A percentile compares a stretch with the other conserved stretches of the same genome.
phyloP scores from a whole-genome alignment of 805 yeast genomes.

The Brettanomyces anomalus region DNA sequence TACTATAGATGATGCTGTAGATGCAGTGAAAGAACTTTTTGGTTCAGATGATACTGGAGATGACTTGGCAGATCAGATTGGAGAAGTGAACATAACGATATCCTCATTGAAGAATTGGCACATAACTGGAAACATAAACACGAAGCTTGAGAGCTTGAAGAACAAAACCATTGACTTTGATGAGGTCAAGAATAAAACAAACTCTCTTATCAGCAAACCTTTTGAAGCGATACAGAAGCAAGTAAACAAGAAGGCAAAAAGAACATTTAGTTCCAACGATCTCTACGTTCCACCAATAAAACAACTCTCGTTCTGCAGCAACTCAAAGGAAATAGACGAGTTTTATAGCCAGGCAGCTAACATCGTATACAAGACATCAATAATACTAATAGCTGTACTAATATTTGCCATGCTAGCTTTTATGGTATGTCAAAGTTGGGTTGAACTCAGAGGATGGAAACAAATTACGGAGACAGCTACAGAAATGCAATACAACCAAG shows the following conservation, averaged over 20 bases:
- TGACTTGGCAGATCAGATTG: slow-evolving; percentile 27
- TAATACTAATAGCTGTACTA: slow-evolving; percentile 31
- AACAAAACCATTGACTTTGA: slow-evolving; percentile 57
- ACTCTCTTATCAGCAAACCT: slow-evolving; percentile 46
- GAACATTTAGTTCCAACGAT: neutral
- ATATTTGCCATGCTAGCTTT: slow-evolving; percentile 30
- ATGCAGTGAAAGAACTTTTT: slow-evolving; percentile 47
- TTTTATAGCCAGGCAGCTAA: slow-evolving; percentile 27
- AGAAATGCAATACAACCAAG: too few relatives aligned
- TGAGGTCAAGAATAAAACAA: slow-evolving; percentile 51
- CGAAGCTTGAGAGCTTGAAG: slow-evolving; percentile 42
- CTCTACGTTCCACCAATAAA: slow-evolving; percentile 33
- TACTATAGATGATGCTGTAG: slow-evolving; percentile 30
- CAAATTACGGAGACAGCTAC: slow-evolving; percentile 18
- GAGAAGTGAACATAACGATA: slow-evolving; percentile 51
- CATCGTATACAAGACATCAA: slow-evolving; percentile 27
- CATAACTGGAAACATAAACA: slow-evolving; percentile 59
- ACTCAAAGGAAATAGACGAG: slow-evolving; percentile 29
- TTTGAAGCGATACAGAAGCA: slow-evolving; percentile 39
- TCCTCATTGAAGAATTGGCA: slow-evolving; percentile 43
- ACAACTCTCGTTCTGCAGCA: slow-evolving; percentile 30
- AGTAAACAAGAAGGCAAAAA: slow-evolving; percentile 17
- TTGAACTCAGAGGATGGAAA: slow-evolving; percentile 41
- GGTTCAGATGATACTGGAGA: slow-evolving; percentile 31
- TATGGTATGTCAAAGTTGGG: slow-evolving; percentile 34